These are phyloP conservation scores for Alternaria alternata DNA, from an alignment of 2,329 filamentous ascomycete genomes.

Conservation along the genomic window DNA sequence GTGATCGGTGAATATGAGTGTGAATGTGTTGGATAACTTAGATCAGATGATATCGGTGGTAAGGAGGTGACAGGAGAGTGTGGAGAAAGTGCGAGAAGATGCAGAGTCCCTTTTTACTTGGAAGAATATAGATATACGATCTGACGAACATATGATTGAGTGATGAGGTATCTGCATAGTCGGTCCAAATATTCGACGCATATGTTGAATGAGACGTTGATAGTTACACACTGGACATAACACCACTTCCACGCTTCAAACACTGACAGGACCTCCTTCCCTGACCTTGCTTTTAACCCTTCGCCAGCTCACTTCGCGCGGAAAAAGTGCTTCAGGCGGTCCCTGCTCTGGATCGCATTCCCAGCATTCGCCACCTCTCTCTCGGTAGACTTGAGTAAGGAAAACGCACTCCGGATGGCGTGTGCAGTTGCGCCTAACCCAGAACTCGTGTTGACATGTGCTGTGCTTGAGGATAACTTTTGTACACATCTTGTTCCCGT, in stretches of 20 bases:
- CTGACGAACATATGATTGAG: not conserved
- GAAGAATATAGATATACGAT: not conserved
- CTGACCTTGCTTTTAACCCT: conserved; percentile 15
- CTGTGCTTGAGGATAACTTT: conserved; percentile 31
- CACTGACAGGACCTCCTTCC: conserved; percentile 6
- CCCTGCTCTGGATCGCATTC: conserved; percentile 33
- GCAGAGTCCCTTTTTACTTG: not conserved
- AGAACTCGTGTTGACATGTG: conserved; percentile 30
- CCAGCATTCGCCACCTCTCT: conserved; percentile 34
- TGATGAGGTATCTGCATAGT: not conserved
- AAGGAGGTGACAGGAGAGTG: not conserved
- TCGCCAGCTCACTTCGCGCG: conserved; percentile 27
- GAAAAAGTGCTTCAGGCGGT: conserved; percentile 32
- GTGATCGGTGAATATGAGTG: not conserved
- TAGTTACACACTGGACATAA: not conserved
- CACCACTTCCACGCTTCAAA: not conserved
- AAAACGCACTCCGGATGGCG: conserved; percentile 24
- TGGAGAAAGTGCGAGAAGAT: not conserved
- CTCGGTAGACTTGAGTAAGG: conserved; percentile 26
- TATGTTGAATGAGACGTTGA: not conserved
- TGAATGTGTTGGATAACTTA: not conserved
- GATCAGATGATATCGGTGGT: not conserved
- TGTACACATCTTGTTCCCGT: conserved; percentile 27
- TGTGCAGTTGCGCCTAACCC: conserved; percentile 29
- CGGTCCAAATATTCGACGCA: not conserved